Percentiles rank a stretch among this genome's conserved stretches.
Evolutionary conservation across 495 filamentous ascomycete species (phyloP).

Genomic region (Tuber indicum): DNA sequence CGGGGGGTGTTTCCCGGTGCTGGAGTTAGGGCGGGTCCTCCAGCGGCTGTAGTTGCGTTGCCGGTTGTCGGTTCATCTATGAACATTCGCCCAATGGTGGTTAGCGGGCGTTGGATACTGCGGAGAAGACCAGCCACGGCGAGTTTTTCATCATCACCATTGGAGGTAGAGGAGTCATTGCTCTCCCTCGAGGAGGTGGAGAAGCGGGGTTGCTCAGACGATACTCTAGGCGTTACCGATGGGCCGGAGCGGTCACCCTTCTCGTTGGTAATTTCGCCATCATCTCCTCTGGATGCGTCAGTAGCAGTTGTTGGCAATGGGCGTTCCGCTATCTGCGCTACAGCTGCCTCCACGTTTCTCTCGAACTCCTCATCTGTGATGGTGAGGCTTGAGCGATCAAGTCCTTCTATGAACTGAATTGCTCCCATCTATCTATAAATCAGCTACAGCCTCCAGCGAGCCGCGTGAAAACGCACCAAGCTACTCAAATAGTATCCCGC

Average conservation of each 20-base stretch:
- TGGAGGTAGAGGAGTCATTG: slow-evolving; percentile 38
- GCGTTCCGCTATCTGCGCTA: slow-evolving; percentile 88
- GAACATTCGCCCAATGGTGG: slow-evolving; percentile 95
- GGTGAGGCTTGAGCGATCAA: slow-evolving; percentile 88
- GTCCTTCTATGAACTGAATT: slow-evolving; percentile 91
- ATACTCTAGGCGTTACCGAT: slow-evolving; percentile 43
- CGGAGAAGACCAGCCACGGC: slow-evolving; percentile 81
- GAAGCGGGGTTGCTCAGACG: slow-evolving; percentile 43
- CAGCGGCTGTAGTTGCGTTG: slow-evolving; percentile 39
- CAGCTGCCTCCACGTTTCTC: slow-evolving; percentile 85
- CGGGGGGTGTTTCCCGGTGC: slow-evolving; percentile 55
- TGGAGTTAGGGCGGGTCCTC: slow-evolving; percentile 53
- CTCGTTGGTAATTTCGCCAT: slow-evolving; percentile 44
- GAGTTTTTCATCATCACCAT: slow-evolving; percentile 59
- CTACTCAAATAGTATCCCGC: slow-evolving; percentile 97
- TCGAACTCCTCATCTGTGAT: slow-evolving; percentile 95
- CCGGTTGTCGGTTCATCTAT: slow-evolving; percentile 60
- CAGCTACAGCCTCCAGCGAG: not conserved
- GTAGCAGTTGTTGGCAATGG: slow-evolving; percentile 48
- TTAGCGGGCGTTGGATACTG: slow-evolving; percentile 84
- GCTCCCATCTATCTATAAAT: slow-evolving; percentile 67
- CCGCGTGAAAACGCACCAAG: slow-evolving; percentile 54
- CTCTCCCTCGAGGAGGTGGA: slow-evolving; percentile 36
- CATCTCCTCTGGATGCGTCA: slow-evolving; percentile 51
- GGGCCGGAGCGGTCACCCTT: slow-evolving; percentile 39